These are phyloP conservation scores for Reticulascus tulasneorum DNA, from an alignment of 2,329 filamentous ascomycete species.

Conservation along the genomic window DNA sequence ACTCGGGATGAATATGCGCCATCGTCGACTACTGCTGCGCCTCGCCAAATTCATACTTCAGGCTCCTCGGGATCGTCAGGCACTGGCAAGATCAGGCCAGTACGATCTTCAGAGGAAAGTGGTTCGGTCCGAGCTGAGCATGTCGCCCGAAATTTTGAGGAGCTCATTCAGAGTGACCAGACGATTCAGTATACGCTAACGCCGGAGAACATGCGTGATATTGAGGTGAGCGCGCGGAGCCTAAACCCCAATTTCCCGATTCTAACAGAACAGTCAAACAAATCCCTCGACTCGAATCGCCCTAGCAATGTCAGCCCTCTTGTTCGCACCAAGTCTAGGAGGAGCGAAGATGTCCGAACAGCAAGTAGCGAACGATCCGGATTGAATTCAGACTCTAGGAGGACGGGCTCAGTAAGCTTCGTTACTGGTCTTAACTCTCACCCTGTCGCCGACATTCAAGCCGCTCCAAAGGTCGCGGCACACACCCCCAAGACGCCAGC, in stretches of 20 bases:
- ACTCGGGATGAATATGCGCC: slow-evolving; percentile 14
- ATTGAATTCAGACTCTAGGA: slow-evolving; percentile 41
- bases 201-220: slow-evolving; percentile 72
- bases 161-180: slow-evolving; percentile 76
- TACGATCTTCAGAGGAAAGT: slow-evolving; percentile 57
- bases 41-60: slow-evolving; percentile 41
- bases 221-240: slow-evolving; percentile 24
- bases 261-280: slow-evolving; percentile 30
- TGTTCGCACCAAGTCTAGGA: slow-evolving; percentile 35
- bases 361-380: slow-evolving; percentile 39
- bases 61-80: slow-evolving; percentile 49
- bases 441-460: slow-evolving; percentile 23
- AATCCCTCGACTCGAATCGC: too few relatives aligned
- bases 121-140: slow-evolving; percentile 46
- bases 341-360: slow-evolving; percentile 42
- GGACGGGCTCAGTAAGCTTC: slow-evolving; percentile 26
- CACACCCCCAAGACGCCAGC: slow-evolving; percentile 28
- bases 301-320: slow-evolving; percentile 35
- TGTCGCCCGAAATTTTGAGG: slow-evolving; percentile 67
- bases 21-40: too few relatives aligned
- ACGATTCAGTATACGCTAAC: slow-evolving; percentile 81
- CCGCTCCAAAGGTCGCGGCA: slow-evolving; percentile 16
- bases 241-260: too few relatives aligned
- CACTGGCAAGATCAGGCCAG: slow-evolving; percentile 46
- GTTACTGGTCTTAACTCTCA: slow-evolving; percentile 33